These are phyloP conservation scores for Pythium guiyangense DNA, from an alignment of 352 stramenopile genomes.

Conservation along the genomic window DNA sequence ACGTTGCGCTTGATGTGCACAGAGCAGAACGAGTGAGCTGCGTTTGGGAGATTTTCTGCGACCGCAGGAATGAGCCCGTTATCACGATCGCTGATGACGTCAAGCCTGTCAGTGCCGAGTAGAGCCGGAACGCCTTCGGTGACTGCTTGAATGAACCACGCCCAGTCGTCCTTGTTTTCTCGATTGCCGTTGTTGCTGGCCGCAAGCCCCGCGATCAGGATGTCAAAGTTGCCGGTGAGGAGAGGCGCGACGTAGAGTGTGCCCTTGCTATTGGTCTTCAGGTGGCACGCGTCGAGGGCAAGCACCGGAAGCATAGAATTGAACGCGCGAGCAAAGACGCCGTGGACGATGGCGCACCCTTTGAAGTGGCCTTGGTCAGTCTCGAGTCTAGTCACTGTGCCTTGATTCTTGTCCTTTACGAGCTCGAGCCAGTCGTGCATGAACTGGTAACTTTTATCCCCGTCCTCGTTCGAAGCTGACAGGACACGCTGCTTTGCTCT, in stretches of 20 bases:
- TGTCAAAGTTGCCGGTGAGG: neutral
- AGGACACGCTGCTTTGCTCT: neutral
- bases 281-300: neutral
- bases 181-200: neutral
- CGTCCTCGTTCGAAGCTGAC: no score
- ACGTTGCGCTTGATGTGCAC: constrained; percentile 5
- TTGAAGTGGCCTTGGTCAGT: neutral
- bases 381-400: no score
- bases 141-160: neutral
- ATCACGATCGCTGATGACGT: neutral
- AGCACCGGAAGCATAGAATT: neutral
- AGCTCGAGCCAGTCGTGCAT: no score
- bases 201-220: neutral
- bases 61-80: neutral
- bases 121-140: neutral
- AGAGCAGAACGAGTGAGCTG: neutral
- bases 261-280: neutral
- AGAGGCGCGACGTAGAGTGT: neutral
- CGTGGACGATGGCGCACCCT: neutral
- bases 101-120: neutral
- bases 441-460: no score
- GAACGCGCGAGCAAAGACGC: neutral
- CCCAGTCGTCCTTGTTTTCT: constrained; percentile 3
- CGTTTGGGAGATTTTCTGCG: neutral
- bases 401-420: no score